Base-by-base conservation (phyloP, 2,329 filamentous ascomycete genomes). In the Talaromyces sp. region DNA sequence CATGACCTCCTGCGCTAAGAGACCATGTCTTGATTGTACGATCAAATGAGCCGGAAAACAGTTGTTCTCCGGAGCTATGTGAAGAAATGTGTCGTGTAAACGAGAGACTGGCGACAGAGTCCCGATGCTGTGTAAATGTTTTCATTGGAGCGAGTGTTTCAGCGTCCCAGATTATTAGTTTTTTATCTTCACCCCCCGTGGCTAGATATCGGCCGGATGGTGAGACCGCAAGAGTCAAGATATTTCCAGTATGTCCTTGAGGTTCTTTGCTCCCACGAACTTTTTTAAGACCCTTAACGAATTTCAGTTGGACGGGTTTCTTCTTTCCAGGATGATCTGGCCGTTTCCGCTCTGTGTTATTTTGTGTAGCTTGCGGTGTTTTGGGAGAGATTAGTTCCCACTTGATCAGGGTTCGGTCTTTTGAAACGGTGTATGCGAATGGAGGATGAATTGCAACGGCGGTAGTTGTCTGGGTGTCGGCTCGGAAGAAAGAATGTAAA, bases 21-120 rank as follows among this genome's bases (percentile, higher is more conserved):
- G 90, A 94, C 92, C 94, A 99, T 37, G 96, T 90, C 78, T 98
- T 98, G 74, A 99, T 90, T 2, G 94, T 97, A 49, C 95, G 87
- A 78, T 99, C 95, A 73, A 90, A 91, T 62, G 92, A 95, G 65
- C 90, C 90, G 3, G 92, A 96, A 80, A 96, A 99, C 22, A 99
- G 82, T 78, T 97, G 93, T 73, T 97, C 96, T 41, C 80, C 80
- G 4, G 85, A 83, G 58, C 78, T 80, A 72, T 81, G 77, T 13
- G 74, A 73, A 19, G 79, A 79, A 17, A 91, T 93, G 59, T 90
- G 91, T 68, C 91, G 85, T 43, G 93, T 89, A 75, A 99, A 99
- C 0, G 89, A 90, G 19, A 99, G 82, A 0, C 90, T 89, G 7
- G 91, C 94, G 60, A 99, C 88, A 17, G 92, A 86, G 73, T 96